phyloP scores from a whole-genome alignment of 148 eudicot species.

The Rhododendron williamsianum region DNA sequence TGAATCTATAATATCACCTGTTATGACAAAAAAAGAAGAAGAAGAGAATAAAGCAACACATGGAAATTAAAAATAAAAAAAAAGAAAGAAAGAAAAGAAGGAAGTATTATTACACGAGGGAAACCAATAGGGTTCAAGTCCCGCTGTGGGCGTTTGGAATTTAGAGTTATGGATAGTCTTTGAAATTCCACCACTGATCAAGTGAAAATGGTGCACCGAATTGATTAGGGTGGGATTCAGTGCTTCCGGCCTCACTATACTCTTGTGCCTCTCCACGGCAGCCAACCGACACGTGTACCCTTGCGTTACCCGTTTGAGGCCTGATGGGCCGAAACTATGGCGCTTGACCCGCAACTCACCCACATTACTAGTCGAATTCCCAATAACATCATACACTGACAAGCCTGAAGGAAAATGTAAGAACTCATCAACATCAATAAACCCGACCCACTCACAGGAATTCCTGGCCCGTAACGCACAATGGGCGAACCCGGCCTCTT shows the following conservation, averaged over 20 bases:
- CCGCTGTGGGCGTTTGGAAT: too few relatives aligned
- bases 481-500: slow-evolving; percentile 55
- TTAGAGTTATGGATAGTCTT: too few relatives aligned
- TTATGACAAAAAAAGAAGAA: too few relatives aligned
- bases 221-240: slow-evolving; percentile 34
- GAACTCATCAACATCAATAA: slow-evolving; percentile 57
- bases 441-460: slow-evolving; percentile 46
- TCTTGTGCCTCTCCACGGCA: slow-evolving; percentile 50
- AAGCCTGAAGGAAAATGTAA: slow-evolving; percentile 28
- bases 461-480: slow-evolving; percentile 45
- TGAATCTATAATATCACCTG: too few relatives aligned
- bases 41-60: too few relatives aligned
- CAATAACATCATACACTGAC: slow-evolving; percentile 21
- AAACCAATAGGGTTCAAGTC: too few relatives aligned
- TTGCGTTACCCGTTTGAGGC: slow-evolving; percentile 26
- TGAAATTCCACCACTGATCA: too few relatives aligned
- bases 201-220: slow-evolving; percentile 48
- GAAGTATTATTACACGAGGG: too few relatives aligned
- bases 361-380: slow-evolving; percentile 12
- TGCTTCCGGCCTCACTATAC: slow-evolving; percentile 45
- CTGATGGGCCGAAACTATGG: slow-evolving; percentile 54
- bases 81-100: too few relatives aligned
- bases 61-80: too few relatives aligned
- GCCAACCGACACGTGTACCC: slow-evolving; percentile 48
- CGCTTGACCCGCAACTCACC: slow-evolving; percentile 36